phyloP scores from a whole-genome alignment of 768 basidiomycete genomes.

The Hericium rajendrae region DNA sequence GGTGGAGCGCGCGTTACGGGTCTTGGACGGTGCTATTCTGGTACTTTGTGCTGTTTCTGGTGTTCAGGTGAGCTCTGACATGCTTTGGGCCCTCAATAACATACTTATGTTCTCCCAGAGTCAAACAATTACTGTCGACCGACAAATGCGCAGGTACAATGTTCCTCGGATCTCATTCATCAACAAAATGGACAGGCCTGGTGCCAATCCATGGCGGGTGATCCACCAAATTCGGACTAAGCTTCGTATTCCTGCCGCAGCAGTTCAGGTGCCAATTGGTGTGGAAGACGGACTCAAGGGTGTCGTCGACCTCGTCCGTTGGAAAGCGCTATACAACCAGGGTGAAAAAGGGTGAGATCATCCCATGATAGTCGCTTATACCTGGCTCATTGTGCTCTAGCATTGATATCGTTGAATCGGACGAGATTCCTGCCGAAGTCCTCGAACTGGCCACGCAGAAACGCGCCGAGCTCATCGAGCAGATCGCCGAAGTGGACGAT shows the following conservation, averaged over 20 bases:
- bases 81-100: neutral
- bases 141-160: conserved; percentile 96
- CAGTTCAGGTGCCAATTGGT: conserved; percentile 94
- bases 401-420: conserved; percentile 64
- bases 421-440: conserved; percentile 79
- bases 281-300: conserved; percentile 79
- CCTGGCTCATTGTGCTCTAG: conserved; percentile 27
- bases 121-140: conserved; percentile 98
- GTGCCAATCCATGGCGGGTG: conserved; percentile 95
- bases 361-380: neutral
- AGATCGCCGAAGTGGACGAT: conserved; percentile 94
- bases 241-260: conserved; percentile 86
- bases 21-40: conserved; percentile 92
- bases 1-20: conserved; percentile 92
- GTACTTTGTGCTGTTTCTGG: conserved; percentile 97
- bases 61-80: conserved; percentile 55
- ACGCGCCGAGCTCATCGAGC: conserved; percentile 85
- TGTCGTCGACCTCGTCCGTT: conserved; percentile 88
- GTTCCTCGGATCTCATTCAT: conserved; percentile 94
- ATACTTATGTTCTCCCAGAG: conserved; percentile 36
- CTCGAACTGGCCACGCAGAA: conserved; percentile 71
- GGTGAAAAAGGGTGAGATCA: conserved; percentile 80
- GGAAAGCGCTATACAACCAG: conserved; percentile 92
- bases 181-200: conserved; percentile 98
- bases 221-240: conserved; percentile 87